Evolutionary conservation across 208 protist genomes (phyloP).

Genomic region (Lotmaria passim): DNA sequence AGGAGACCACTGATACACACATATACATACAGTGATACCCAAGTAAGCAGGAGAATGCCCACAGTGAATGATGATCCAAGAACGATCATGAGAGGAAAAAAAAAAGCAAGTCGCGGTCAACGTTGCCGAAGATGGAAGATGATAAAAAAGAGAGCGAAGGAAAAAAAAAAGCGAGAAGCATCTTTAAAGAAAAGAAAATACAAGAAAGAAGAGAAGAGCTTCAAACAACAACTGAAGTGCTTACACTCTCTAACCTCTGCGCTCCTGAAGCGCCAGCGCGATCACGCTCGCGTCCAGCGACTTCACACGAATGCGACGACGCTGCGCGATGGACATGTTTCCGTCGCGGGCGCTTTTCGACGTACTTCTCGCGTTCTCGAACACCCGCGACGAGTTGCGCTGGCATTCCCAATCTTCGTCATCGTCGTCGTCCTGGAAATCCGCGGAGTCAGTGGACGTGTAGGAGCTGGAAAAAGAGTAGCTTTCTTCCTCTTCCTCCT

Average conservation of each 20-base stretch:
- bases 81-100: too few species aligned
- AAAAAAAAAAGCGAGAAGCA: not conserved
- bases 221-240: not conserved
- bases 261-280: not conserved
- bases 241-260: not conserved
- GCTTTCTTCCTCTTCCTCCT: not conserved
- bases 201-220: not conserved
- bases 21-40: too few species aligned
- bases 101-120: too few species aligned
- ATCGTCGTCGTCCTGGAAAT: too few species aligned
- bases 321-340: slow-evolving; percentile 2
- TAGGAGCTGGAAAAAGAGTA: not conserved
- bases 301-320: not conserved
- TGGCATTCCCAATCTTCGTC: not conserved
- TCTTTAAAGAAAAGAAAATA: slow-evolving; percentile 6
- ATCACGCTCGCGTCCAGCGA: slow-evolving; percentile 5
- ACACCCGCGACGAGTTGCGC: not conserved
- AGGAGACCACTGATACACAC: too few species aligned
- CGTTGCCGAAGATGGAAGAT: too few species aligned
- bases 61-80: too few species aligned
- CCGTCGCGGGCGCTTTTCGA: not conserved
- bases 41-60: too few species aligned
- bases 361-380: not conserved
- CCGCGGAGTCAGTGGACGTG: not conserved
- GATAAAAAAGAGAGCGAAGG: not conserved